Base-by-base conservation (phyloP, 306 rosid species). In the Vicia villosa region DNA sequence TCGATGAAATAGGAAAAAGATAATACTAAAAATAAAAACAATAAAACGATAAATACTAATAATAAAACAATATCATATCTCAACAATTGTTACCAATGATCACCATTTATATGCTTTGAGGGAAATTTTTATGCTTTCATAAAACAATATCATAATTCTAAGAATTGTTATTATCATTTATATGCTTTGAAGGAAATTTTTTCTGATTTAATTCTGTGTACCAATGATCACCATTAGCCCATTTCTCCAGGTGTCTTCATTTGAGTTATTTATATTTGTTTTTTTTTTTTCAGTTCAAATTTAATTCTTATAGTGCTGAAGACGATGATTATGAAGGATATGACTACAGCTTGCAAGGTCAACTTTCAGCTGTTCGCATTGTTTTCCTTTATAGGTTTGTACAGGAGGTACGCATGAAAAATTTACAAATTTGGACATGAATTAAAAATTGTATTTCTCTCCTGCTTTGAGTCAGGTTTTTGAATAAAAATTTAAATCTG, bases 321-420 rank as follows among this genome's bases (percentile, higher is more conserved):
- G 98, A 94, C 47, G 96, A 88, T 70, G 97, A 94, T 77, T 94
- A 87, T 66, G 83, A 94, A 81, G 99, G 99, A 66, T 91, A 88
- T 80, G 91, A 81, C 76, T 91, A 91, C 77, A 86, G 97, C 78
- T 81, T 94, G 86, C 76, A 81, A 58, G 95, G 99, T 59, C 95
- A 86, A 52, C 97, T 94, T 74, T 89, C 96, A 80, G 99, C 99
- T 51, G 99, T 94, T 78, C 99, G 99, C 64, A 84, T 94, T 62
- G 87, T 91, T 77, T 88, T 94, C 83, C 97, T 94, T 46, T 85
- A 94, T 79, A 87, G 99, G 84, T 94, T 94, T 83, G 89, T 94
- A 73, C 97, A 91, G 73, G 99, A 94, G 99, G 99, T 94, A 88
- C 66, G 84, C 59, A 47, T 40, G 42, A 54, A 70, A 28, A 50